Base-by-base conservation (phyloP, 345 rosid genomes). In the Eucalyptus sp. region DNA sequence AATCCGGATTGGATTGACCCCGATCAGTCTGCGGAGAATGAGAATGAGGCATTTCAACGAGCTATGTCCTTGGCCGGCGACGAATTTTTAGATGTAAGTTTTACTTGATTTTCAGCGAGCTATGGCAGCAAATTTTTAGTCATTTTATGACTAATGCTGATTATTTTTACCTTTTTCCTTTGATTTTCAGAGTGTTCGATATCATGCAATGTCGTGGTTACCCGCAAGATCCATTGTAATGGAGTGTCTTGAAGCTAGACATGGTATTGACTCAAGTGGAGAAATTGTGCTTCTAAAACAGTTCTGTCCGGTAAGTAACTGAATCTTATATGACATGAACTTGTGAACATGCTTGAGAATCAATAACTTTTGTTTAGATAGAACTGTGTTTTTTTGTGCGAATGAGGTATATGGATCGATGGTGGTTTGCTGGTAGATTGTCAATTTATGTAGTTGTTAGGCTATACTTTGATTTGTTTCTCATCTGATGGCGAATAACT, bases 1-100 rank as follows among this genome's bases (percentile, higher is more conserved):
- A 98, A 97, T 91, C 95, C 94, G 86, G 99, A 97, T 89, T 98
- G 99, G 99, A 94, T 86, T 29, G 98, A 98, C 46, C 98, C 96
- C 51, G 96, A 97, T 92, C 99, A 96, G 90, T 97, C 99, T 60
- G 48, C 96, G 43, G 96, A 94, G 92, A 96, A 92, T 90, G 99
- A 97, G 95, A 95, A 97, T 86, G 96, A 94, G 90, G 98, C 97
- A 76, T 98, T 97, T 90, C 95, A 94, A 71, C 90, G 50, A 90
- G 98, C 98, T 90, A 94, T 98, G 99, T 93, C 93, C 83, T 90
- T 98, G 31, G 95, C 97, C 71, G 99, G 99, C 66, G 93, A 93
- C 81, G 99, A 96, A 93, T 98, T 98, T 89, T 91, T 96, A 44
- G 94, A 95, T 49, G 99, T 98, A 92, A 95, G 94, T 17, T 89